Conservation (phyloP, 805 yeast species). For the Pichia heedii region DNA sequence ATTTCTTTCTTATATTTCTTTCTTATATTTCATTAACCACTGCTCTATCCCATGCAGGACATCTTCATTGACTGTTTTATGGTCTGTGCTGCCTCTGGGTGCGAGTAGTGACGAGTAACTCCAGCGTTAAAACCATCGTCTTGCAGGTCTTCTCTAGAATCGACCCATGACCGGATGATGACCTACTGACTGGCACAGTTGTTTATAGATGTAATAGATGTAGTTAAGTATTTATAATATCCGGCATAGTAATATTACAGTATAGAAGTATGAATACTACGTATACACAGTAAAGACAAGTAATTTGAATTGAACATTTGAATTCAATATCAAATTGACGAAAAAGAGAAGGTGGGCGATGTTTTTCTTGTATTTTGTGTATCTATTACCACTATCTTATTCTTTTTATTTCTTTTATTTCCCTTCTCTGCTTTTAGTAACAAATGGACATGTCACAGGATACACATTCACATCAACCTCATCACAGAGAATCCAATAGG, state of each 20-base stretch:
- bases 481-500: conserved; percentile 25
- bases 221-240: too few species aligned
- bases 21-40: background rate
- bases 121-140: conserved; percentile 4
- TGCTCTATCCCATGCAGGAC: background rate
- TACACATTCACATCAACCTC: background rate
- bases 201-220: background rate
- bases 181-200: conserved; percentile 14
- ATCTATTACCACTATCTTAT: too few species aligned
- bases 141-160: background rate
- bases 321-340: too few species aligned
- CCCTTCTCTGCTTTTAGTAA: too few species aligned
- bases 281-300: too few species aligned
- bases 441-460: background rate
- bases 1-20: background rate
- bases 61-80: background rate
- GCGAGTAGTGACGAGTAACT: background rate
- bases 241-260: too few species aligned
- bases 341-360: too few species aligned
- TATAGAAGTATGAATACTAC: too few species aligned
- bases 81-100: background rate
- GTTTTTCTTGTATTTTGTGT: too few species aligned
- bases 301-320: too few species aligned
- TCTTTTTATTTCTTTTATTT: too few species aligned
- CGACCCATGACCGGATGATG: conserved; percentile 10